A percentile compares a stretch with the other conserved stretches of the same genome.
Evolutionary conservation across 164 flowering plant genomes (phyloP).

Genomic region (Piper betle): DNA sequence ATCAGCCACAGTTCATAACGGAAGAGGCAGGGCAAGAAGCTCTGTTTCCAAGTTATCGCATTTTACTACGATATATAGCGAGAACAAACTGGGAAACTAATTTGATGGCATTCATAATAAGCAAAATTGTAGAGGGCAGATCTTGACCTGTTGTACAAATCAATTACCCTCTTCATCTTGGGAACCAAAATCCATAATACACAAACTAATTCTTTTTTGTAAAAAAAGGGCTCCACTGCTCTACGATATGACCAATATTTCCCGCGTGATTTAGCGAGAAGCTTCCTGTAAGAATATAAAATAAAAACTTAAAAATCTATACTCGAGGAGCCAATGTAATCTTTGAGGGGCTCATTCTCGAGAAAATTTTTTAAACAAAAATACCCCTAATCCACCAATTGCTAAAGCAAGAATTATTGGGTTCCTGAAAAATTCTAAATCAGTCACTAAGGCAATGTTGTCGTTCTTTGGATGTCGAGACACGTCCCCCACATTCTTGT

Average conservation of each 20-base stretch:
- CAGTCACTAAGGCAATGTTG: slow-evolving; percentile 9
- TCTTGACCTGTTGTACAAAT: neutral
- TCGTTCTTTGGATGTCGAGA: slow-evolving; percentile 28
- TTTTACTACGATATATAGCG: too few relatives aligned
- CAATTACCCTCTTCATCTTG: neutral
- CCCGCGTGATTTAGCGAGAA: neutral
- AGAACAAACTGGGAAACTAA: too few relatives aligned
- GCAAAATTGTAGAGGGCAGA: neutral
- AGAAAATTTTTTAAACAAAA: slow-evolving; percentile 29
- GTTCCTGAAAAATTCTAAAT: slow-evolving; percentile 20
- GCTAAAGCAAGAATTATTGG: slow-evolving; percentile 48
- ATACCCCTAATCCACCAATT: slow-evolving; percentile 43
- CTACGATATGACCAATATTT: neutral
- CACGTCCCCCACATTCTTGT: slow-evolving; percentile 35
- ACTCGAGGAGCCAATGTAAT: neutral
- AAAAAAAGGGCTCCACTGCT: too few relatives aligned
- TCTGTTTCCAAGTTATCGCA: too few relatives aligned
- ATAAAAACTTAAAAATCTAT: neutral
- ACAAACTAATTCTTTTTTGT: neutral
- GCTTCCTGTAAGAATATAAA: neutral
- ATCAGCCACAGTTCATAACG: too few relatives aligned
- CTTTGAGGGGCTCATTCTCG: slow-evolving; percentile 15
- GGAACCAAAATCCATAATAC: neutral
- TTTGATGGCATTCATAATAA: too few relatives aligned
- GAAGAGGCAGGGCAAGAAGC: too few relatives aligned